Evolutionary conservation across 768 basidiomycete genomes (phyloP).

Genomic region (Amanita exitialis): DNA sequence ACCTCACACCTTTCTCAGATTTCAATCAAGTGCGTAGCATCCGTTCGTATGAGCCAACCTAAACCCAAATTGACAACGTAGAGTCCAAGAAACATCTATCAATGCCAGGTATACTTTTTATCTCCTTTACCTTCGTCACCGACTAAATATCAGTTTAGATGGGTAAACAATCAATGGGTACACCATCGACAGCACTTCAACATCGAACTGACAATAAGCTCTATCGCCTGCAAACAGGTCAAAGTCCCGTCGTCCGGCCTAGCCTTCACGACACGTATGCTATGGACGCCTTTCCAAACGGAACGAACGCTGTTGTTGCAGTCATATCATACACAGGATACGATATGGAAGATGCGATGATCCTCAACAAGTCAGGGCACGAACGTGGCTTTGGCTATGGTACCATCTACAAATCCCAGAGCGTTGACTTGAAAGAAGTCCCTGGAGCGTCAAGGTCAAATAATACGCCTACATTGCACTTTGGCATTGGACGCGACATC

Average conservation of each 20-base stretch:
- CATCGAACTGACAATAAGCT: constrained; percentile 98
- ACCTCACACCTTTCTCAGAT: constrained; percentile 97
- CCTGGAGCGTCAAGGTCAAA: constrained; percentile 52
- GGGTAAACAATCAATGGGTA: constrained; percentile 99
- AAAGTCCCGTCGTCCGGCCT: constrained; percentile 92
- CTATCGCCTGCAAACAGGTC: constrained; percentile 90
- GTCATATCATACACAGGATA: constrained; percentile 99
- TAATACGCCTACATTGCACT: constrained; percentile 68
- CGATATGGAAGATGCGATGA: constrained; percentile 99
- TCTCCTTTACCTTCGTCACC: constrained; percentile 4
- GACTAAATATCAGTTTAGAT: constrained; percentile 42
- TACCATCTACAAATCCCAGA: constrained; percentile 91
- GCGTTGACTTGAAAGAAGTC: constrained; percentile 80
- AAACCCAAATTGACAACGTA: constrained; percentile 17
- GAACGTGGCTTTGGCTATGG: constrained; percentile 97
- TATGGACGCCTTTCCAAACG: constrained; percentile 98
- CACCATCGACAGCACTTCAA: constrained; percentile 83
- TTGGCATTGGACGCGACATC: constrained; percentile 79
- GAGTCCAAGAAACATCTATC: constrained; percentile 88
- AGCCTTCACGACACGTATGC: constrained; percentile 87
- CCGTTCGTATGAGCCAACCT: constrained; percentile 13
- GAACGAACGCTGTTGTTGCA: constrained; percentile 97
- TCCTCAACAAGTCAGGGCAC: constrained; percentile 96
- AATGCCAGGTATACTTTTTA: constrained; percentile 63
- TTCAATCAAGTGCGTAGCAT: constrained; percentile 78